phyloP scores from a whole-genome alignment of 352 stramenopile species.

The Pythium chondricola region DNA sequence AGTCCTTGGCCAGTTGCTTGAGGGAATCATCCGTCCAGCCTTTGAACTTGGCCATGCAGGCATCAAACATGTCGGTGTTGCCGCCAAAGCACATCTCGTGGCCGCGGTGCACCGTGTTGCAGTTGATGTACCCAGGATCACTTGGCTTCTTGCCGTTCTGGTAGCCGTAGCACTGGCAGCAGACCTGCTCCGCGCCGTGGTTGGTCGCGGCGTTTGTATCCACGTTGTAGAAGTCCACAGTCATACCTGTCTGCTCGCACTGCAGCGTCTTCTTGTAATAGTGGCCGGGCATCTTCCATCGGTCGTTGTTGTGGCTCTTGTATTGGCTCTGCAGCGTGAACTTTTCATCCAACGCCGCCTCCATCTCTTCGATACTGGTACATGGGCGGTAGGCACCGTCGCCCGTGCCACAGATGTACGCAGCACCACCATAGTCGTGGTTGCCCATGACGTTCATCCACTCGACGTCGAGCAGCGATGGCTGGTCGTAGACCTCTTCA shows the following conservation, averaged over 20 bases:
- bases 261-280: constrained; percentile 62
- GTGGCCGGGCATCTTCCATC: constrained; percentile 64
- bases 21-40: constrained; percentile 70
- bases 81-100: constrained; percentile 50
- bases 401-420: constrained; percentile 50
- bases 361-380: constrained; percentile 34
- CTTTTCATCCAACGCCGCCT: constrained; percentile 40
- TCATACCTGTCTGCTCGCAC: constrained; percentile 32
- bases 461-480: constrained; percentile 42
- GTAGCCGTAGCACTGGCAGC: constrained; percentile 83
- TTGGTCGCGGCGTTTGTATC: constrained; percentile 59
- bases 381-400: constrained; percentile 36
- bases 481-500: constrained; percentile 54
- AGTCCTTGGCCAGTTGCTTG: constrained; percentile 41
- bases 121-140: constrained; percentile 22
- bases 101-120: constrained; percentile 42
- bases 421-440: constrained; percentile 73
- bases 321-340: constrained; percentile 60
- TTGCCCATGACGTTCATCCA: constrained; percentile 81
- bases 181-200: constrained; percentile 64
- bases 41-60: constrained; percentile 59
- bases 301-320: constrained; percentile 64
- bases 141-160: constrained; percentile 32
- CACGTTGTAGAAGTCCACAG: constrained; percentile 71
- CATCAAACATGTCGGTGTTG: constrained; percentile 44